A percentile compares a stretch with the other conserved stretches of the same genome.
These are phyloP conservation scores for Hypseocharis bilobata DNA, from an alignment of 441 rosid species.

Conservation along the genomic window DNA sequence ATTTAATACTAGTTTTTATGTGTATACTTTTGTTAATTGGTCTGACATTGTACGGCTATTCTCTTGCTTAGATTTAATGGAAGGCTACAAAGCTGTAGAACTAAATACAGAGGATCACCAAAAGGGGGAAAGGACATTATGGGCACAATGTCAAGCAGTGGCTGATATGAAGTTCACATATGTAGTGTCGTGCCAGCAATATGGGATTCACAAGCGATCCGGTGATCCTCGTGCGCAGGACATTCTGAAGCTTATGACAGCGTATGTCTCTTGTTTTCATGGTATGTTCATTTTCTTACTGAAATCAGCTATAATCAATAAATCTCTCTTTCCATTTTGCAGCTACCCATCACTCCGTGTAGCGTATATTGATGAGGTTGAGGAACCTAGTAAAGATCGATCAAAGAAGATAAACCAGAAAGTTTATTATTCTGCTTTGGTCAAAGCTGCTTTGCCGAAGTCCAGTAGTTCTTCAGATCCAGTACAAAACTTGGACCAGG, in stretches of 20 bases:
- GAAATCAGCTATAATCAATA: constrained; percentile 13
- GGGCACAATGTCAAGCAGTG: constrained; percentile 90
- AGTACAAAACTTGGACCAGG: constrained; percentile 91
- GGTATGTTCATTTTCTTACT: constrained; percentile 6
- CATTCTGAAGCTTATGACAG: constrained; percentile 82
- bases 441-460: constrained; percentile 75
- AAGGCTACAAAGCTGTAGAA: constrained; percentile 91
- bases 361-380: constrained; percentile 96
- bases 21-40: constrained; percentile 18
- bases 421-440: constrained; percentile 79
- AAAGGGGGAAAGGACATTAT: constrained; percentile 69
- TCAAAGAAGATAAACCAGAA: constrained; percentile 59
- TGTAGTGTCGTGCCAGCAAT: constrained; percentile 95
- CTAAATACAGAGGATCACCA: constrained; percentile 54
- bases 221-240: constrained; percentile 80
- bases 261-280: constrained; percentile 32
- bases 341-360: constrained; percentile 97
- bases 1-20: not conserved
- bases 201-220: constrained; percentile 87
- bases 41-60: constrained; percentile 17
- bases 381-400: constrained; percentile 69
- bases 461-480: constrained; percentile 69
- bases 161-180: constrained; percentile 96
- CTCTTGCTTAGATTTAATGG: constrained; percentile 69
- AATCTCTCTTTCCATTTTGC: constrained; percentile 23